Evolutionary conservation across 345 rosid species (phyloP).

Genomic region (Fremontodendron californicum): DNA sequence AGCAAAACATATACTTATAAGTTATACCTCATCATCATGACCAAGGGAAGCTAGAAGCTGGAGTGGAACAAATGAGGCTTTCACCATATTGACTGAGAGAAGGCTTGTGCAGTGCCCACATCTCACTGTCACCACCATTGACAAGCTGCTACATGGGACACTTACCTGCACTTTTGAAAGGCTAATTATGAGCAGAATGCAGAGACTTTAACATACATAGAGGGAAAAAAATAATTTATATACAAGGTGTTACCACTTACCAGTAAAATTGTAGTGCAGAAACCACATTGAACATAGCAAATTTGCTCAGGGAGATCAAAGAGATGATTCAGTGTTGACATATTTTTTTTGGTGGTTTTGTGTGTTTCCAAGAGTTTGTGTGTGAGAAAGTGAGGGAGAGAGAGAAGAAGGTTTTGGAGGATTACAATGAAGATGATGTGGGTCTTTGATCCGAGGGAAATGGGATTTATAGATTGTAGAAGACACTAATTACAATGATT

Average conservation of each 20-base stretch:
- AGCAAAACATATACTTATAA: background rate
- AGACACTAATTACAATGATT: background rate
- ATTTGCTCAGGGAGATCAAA: constrained; percentile 87
- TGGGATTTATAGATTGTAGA: constrained; percentile 23
- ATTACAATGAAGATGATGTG: constrained; percentile 13
- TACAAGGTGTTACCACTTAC: constrained; percentile 36
- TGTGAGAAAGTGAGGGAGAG: constrained; percentile 21
- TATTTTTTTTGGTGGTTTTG: constrained; percentile 7
- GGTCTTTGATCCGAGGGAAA: constrained; percentile 9
- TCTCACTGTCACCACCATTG: constrained; percentile 87
- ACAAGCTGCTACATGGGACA: constrained; percentile 82
- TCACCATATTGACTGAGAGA: constrained; percentile 88
- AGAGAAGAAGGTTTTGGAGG: background rate
- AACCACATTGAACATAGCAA: constrained; percentile 93
- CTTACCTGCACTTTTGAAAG: constrained; percentile 51
- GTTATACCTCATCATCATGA: constrained; percentile 43
- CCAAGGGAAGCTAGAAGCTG: constrained; percentile 68
- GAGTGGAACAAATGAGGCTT: constrained; percentile 81
- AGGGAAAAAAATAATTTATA: background rate
- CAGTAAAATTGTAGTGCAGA: constrained; percentile 85
- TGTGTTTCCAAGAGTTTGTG: constrained; percentile 10
- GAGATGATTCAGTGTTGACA: constrained; percentile 60
- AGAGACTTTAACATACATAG: background rate
- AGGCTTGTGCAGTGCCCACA: constrained; percentile 95
- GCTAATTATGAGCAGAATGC: background rate